A percentile compares a stretch with the other conserved stretches of the same genome.
phyloP scores from a whole-genome alignment of 2,329 filamentous ascomycete genomes.

The Penicillium corylophilum region DNA sequence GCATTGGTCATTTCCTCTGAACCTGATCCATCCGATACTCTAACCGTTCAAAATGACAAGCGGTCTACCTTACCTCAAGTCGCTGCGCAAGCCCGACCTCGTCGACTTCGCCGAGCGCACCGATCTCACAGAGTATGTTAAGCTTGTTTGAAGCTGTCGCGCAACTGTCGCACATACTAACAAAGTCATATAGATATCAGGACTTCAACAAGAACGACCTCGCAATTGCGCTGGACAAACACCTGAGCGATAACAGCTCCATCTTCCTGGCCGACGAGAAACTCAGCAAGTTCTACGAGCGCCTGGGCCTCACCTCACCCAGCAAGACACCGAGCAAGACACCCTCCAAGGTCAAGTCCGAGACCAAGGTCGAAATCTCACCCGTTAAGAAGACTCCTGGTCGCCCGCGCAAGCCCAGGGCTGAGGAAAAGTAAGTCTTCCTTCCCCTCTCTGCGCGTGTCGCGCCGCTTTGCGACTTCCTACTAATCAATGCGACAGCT shows the following conservation, averaged over 20 bases:
- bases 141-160: conserved; percentile 6
- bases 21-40: background rate
- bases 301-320: conserved; percentile 37
- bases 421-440: conserved; percentile 34
- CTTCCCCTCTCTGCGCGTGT: conserved; percentile 18
- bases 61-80: conserved; percentile 70
- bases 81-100: conserved; percentile 80
- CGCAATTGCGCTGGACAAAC: conserved; percentile 70
- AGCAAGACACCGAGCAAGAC: conserved; percentile 46
- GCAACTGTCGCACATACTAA: background rate
- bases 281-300: conserved; percentile 74
- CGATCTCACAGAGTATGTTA: conserved; percentile 69
- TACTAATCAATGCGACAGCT: conserved; percentile 14
- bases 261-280: conserved; percentile 62
- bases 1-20: conserved; percentile 9
- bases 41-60: conserved; percentile 54
- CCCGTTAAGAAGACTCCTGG: conserved; percentile 34
- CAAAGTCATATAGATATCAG: conserved; percentile 57
- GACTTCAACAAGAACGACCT: conserved; percentile 76
- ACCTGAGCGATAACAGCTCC: conserved; percentile 67
- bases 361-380: conserved; percentile 38
- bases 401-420: conserved; percentile 42
- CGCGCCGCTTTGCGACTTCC: background rate
- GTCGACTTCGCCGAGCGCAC: conserved; percentile 69
- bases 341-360: conserved; percentile 44